Conservation (phyloP, 108 stramenopile genomes). For the Conticribra guillardii region DNA sequence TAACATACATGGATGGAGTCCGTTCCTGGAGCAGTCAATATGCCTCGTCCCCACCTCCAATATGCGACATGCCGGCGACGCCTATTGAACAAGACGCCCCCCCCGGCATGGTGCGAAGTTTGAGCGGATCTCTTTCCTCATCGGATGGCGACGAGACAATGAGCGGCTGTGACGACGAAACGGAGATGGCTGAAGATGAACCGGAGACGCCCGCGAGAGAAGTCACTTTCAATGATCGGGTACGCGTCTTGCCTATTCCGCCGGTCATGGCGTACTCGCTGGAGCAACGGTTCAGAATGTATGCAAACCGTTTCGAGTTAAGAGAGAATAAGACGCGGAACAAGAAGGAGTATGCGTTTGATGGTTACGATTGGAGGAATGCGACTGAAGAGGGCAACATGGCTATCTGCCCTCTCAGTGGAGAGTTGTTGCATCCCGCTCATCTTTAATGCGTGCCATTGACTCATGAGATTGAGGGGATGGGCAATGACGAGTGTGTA, state of each 20-base stretch:
- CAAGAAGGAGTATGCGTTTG: conserved; percentile 78
- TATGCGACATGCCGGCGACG: too few relatives aligned
- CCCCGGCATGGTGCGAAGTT: conserved; percentile 20
- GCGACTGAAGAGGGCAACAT: conserved; percentile 88
- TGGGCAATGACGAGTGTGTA: too few relatives aligned
- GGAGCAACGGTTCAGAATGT: conserved; percentile 76
- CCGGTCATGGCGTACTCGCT: conserved; percentile 76
- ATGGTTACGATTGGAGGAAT: conserved; percentile 86
- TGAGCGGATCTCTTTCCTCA: conserved; percentile 18
- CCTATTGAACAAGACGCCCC: too few relatives aligned
- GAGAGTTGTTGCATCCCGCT: conserved; percentile 83
- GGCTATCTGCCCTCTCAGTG: conserved; percentile 78
- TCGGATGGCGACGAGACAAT: conserved; percentile 23
- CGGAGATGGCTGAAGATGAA: background rate
- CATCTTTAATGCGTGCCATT: conserved; percentile 50
- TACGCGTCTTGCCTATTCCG: conserved; percentile 85
- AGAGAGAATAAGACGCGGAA: conserved; percentile 81
- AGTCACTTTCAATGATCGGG: conserved; percentile 55
- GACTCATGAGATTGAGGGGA: too few relatives aligned
- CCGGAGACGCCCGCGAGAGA: background rate
- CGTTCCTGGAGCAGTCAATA: conserved; percentile 30
- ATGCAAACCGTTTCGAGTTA: conserved; percentile 78
- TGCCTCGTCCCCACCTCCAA: too few relatives aligned
- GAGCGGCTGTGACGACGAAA: conserved; percentile 18
- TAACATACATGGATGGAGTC: conserved; percentile 16